phyloP scores from a whole-genome alignment of 2,329 filamentous ascomycete species.

The Colletotrichum higginsianum region DNA sequence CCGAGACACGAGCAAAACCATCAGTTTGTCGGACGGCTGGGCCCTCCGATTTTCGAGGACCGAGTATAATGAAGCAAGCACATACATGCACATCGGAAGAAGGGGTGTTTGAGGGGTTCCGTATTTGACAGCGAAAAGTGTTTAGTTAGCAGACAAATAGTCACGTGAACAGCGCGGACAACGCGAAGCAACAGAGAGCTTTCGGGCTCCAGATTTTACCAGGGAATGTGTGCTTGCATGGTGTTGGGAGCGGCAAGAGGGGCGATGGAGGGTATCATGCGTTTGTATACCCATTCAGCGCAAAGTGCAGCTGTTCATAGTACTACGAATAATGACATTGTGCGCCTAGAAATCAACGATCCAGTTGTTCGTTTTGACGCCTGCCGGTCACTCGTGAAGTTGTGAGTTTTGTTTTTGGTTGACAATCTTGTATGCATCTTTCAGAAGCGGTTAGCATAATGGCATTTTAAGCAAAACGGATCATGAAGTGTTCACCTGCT shows the following conservation, averaged over 20 bases:
- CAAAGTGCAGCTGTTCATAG: conserved; percentile 32
- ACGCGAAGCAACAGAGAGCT: background rate
- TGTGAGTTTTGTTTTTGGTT: background rate
- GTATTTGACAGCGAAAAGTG: background rate
- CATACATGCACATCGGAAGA: background rate
- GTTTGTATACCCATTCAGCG: conserved; percentile 30
- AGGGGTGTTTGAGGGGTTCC: background rate
- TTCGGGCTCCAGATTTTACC: background rate
- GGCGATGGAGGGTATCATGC: conserved; percentile 27
- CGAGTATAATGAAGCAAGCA: conserved; percentile 19
- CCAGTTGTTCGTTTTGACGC: conserved; percentile 5
- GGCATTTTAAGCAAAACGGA: background rate
- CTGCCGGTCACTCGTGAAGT: background rate
- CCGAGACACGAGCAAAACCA: conserved; percentile 3
- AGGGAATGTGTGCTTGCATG: background rate
- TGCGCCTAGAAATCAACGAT: background rate
- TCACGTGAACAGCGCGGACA: background rate
- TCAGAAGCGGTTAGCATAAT: background rate
- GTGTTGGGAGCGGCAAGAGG: conserved; percentile 10
- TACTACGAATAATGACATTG: conserved; percentile 37
- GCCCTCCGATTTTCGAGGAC: background rate
- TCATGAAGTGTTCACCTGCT: conserved; percentile 30
- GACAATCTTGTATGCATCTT: conserved; percentile 31
- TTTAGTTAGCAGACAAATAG: background rate
- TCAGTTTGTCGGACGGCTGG: conserved; percentile 6